Evolutionary conservation across 495 filamentous ascomycete species (phyloP), one percentile per base, ranked within the genome.

Genomic region (Trichoderma reesei): DNA sequence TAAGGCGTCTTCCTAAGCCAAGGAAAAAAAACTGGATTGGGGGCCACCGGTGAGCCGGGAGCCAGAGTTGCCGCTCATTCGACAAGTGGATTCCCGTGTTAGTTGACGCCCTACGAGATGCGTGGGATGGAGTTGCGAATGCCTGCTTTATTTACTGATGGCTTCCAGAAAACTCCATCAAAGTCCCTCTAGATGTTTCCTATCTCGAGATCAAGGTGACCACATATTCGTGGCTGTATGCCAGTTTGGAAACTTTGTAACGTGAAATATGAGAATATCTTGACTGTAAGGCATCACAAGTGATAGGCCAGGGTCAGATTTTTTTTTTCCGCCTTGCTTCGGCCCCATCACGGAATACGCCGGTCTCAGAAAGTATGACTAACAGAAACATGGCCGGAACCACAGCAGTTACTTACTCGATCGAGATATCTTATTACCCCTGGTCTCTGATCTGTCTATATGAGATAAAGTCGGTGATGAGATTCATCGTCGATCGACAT

Each of bases 341-440:
- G 26, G 51, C 33, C 51, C 51, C 51, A 56, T 56, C 51, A n/a
- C 51, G 51, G 51, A 56, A 34, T 33, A 7, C 51, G 51, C 51
- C 51, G 51, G 51, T 56, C 26, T 56, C 31, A 34, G 51, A 56
- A 56, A 8, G 11, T 56, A 56, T 56, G 51, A 56, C 51, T 56
- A 56, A 56, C 26, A 56, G 51, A 56, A 56, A 56, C 5, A n/a
- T 3, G 51, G 6, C 3, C 26, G 11, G 51, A 33, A 34, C 51
- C 51, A 56, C 51, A 4, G 51, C 44, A 48, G 20, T 9, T 20
- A 18, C 44, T 48, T 48, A 18, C 44, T n/a, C n/a, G 44, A 34
- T 56, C 26, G 9, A 14, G 51, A 56, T 34, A 6, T 16, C 3
- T 31, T 16, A 1, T 54, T 33, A 16, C 41, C 41, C 13, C n/a